Conservation (phyloP, 2,329 filamentous ascomycete species). For the Hirsutella minnesotensis region DNA sequence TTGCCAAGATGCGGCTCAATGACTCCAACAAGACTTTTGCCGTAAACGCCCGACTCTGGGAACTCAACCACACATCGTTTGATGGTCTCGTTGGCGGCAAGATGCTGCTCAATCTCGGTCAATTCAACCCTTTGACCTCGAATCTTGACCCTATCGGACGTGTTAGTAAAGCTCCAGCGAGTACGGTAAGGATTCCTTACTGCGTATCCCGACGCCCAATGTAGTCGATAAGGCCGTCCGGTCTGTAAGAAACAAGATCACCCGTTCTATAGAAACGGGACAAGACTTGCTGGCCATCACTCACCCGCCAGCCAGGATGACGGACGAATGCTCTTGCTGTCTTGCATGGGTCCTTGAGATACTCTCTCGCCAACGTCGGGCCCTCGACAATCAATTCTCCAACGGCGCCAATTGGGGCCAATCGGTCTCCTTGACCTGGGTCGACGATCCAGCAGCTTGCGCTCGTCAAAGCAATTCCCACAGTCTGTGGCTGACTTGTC, state of each 20-base stretch:
- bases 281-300: background rate
- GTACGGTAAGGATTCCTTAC: background rate
- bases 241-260: constrained; percentile 29
- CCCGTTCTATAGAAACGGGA: constrained; percentile 30
- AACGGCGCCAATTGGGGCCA: constrained; percentile 15
- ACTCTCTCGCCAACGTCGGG: constrained; percentile 34
- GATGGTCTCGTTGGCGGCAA: background rate
- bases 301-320: background rate
- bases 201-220: constrained; percentile 44
- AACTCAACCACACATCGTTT: background rate
- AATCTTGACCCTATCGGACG: background rate
- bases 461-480: background rate
- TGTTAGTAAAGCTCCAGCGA: background rate
- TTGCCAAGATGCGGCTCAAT: background rate
- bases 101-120: background rate
- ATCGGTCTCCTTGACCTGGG: constrained; percentile 8
- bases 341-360: constrained; percentile 31
- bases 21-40: background rate
- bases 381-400: constrained; percentile 25
- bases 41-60: background rate
- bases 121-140: constrained; percentile 1
- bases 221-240: constrained; percentile 27
- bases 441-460: constrained; percentile 17
- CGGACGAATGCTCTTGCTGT: constrained; percentile 24
- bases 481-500: background rate